Evolutionary conservation across 2,329 filamentous ascomycete species (phyloP).

Genomic region (Fusarium sp.): DNA sequence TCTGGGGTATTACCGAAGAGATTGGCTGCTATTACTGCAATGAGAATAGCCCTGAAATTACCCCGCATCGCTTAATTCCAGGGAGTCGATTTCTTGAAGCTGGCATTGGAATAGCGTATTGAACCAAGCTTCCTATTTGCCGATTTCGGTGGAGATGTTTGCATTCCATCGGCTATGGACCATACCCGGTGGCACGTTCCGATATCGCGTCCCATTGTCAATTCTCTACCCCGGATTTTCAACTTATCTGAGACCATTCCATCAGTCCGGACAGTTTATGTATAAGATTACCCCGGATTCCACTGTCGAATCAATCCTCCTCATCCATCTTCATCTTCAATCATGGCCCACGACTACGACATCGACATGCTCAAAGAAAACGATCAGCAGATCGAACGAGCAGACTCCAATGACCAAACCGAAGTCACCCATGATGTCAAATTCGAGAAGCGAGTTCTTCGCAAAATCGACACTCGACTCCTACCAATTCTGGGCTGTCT

Average conservation of each 20-base stretch:
- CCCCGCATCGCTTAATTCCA: background rate
- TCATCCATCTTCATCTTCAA: background rate
- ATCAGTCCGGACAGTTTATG: no score
- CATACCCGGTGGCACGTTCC: slow-evolving; percentile 6
- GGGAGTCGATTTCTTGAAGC: no score
- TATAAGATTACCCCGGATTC: slow-evolving; percentile 2
- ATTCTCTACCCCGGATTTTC: background rate
- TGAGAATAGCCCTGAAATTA: background rate
- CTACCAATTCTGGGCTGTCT: slow-evolving; percentile 29
- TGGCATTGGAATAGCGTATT: background rate
- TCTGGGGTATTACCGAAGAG: background rate
- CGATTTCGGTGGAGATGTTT: background rate
- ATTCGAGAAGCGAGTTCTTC: slow-evolving; percentile 27
- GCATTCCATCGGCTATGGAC: background rate
- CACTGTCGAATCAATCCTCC: background rate
- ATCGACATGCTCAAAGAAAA: slow-evolving; percentile 4
- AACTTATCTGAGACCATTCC: background rate
- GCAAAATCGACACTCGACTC: slow-evolving; percentile 26
- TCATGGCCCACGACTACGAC: background rate
- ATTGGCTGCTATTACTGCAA: background rate
- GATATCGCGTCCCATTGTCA: background rate
- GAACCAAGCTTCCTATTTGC: background rate
- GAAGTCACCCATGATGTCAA: slow-evolving; percentile 3
- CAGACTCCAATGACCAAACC: background rate
- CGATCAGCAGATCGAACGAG: slow-evolving; percentile 11